These are phyloP conservation scores for Asparagopsis taxiformis DNA, from an alignment of 31 red algal genomes.

Conservation along the genomic window DNA sequence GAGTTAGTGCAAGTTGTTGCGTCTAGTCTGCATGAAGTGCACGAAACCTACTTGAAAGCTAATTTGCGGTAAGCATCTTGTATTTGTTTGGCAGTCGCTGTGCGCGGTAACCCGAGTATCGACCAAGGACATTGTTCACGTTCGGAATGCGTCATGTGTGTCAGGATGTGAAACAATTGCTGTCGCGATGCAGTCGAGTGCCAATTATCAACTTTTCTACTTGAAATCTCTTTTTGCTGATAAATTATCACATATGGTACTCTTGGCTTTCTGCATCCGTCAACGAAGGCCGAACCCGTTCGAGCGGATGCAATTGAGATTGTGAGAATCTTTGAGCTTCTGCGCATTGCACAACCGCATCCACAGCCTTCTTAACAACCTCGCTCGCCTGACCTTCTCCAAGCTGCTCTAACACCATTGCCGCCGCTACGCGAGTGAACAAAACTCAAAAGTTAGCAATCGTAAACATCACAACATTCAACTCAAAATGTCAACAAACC, in stretches of 20 bases:
- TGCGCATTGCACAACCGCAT: constrained; percentile 8
- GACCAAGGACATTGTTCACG: constrained; percentile 39
- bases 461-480: not conserved
- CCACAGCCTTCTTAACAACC: constrained; percentile 28
- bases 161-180: not conserved
- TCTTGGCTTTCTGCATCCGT: no score
- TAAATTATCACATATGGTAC: no score
- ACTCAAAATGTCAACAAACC: constrained; percentile 16
- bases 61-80: constrained; percentile 70
- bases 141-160: not conserved
- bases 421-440: constrained; percentile 21
- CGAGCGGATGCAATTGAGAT: no score
- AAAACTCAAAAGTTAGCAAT: not conserved
- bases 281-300: no score
- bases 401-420: constrained; percentile 34
- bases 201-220: not conserved
- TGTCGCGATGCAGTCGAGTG: not conserved
- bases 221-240: no score
- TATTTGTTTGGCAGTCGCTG: constrained; percentile 33
- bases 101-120: constrained; percentile 37
- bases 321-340: not conserved
- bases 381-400: constrained; percentile 39
- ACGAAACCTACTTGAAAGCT: constrained; percentile 53
- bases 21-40: not conserved
- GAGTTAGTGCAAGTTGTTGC: not conserved